These are phyloP conservation scores for Pterocarpus macrocarpus DNA, from an alignment of 306 rosid species.

Conservation along the genomic window DNA sequence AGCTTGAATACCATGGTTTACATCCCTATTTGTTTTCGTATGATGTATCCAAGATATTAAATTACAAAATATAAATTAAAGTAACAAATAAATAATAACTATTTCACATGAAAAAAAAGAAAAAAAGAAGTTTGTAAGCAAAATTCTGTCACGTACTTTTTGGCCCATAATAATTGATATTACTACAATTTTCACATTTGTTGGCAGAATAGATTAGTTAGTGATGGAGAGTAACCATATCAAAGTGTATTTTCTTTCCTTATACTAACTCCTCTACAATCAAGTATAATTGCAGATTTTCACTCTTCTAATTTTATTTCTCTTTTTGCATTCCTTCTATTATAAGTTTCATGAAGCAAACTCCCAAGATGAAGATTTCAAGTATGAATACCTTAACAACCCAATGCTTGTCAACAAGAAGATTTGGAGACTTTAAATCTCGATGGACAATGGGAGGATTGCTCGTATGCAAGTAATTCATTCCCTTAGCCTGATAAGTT, in stretches of 20 bases:
- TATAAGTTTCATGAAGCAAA: constrained; percentile 33
- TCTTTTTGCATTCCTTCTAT: constrained; percentile 21
- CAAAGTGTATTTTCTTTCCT: constrained; percentile 16
- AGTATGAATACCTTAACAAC: constrained; percentile 80
- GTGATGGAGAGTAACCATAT: constrained; percentile 14
- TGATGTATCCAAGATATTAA: no score
- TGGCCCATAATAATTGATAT: constrained; percentile 12
- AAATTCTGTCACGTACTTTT: constrained; percentile 1
- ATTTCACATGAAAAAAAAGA: neutral
- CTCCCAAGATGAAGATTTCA: constrained; percentile 36
- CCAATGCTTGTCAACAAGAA: constrained; percentile 98
- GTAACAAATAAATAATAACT: neutral
- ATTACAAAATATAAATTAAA: neutral
- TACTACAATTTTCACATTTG: constrained; percentile 14
- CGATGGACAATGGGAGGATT: constrained; percentile 97
- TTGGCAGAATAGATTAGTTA: constrained; percentile 25
- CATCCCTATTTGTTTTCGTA: no score
- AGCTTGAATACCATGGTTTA: no score
- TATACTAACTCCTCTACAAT: neutral
- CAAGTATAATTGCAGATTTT: constrained; percentile 26
- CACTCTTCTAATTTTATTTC: constrained; percentile 13
- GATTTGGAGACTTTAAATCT: constrained; percentile 96
- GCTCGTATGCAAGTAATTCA: constrained; percentile 99
- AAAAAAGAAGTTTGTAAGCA: constrained; percentile 3
- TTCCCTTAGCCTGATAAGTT: constrained; percentile 87